phyloP scores from a whole-genome alignment of 2,329 filamentous ascomycete species.

The Alternaria rosae region DNA sequence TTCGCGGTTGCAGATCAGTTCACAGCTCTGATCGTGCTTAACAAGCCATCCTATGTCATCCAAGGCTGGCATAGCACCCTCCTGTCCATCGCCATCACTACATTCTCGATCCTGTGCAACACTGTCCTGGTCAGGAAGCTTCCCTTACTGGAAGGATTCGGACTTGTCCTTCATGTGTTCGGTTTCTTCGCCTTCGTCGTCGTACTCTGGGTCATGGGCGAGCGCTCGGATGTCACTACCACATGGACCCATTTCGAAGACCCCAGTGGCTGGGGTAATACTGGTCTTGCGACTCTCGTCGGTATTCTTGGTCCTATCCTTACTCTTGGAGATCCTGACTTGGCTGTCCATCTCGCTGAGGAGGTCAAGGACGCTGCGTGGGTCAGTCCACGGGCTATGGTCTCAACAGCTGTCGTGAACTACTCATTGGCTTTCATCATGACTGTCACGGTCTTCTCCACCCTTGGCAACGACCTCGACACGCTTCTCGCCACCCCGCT shows the following conservation, averaged over 20 bases:
- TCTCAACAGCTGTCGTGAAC: slow-evolving; percentile 44
- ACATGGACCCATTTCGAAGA: slow-evolving; percentile 58
- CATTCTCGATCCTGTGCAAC: slow-evolving; percentile 50
- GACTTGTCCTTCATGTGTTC: slow-evolving; percentile 57
- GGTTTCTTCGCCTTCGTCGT: slow-evolving; percentile 60
- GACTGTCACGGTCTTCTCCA: slow-evolving; percentile 22
- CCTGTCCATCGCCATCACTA: slow-evolving; percentile 53
- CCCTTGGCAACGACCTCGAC: neutral
- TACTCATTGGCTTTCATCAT: slow-evolving; percentile 44
- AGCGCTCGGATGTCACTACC: slow-evolving; percentile 43
- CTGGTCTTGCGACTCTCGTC: slow-evolving; percentile 52
- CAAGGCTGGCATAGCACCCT: slow-evolving; percentile 59
- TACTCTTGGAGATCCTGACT: slow-evolving; percentile 44
- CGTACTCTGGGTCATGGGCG: slow-evolving; percentile 30
- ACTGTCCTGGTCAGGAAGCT: slow-evolving; percentile 46
- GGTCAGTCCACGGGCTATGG: slow-evolving; percentile 45
- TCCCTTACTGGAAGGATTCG: slow-evolving; percentile 42
- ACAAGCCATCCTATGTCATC: slow-evolving; percentile 43
- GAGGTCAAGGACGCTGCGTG: slow-evolving; percentile 35
- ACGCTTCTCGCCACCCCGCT: slow-evolving; percentile 13
- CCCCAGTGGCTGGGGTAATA: slow-evolving; percentile 50
- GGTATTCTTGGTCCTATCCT: slow-evolving; percentile 44
- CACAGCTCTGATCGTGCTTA: slow-evolving; percentile 44
- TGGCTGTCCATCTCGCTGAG: slow-evolving; percentile 44
- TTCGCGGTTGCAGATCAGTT: slow-evolving; percentile 29